Evolutionary conservation across 768 basidiomycete species (phyloP).

Genomic region (Lenzites betulinus): DNA sequence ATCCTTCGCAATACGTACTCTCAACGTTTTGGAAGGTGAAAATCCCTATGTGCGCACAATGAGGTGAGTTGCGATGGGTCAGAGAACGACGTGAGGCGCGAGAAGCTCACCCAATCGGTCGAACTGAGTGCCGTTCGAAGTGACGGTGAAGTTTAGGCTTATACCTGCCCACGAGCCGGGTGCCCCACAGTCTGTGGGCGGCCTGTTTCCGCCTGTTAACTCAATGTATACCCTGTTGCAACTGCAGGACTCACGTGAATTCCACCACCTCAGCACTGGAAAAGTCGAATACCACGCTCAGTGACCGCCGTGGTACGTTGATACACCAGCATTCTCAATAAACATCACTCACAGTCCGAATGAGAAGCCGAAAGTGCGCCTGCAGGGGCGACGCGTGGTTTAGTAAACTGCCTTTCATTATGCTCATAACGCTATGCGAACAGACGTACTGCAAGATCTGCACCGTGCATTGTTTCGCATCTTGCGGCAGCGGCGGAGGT

Average conservation of each 20-base stretch:
- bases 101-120: conserved; percentile 45
- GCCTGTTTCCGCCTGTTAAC: conserved; percentile 42
- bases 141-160: conserved; percentile 75
- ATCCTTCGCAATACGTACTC: conserved; percentile 44
- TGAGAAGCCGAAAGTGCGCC: conserved; percentile 73
- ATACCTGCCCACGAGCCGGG: conserved; percentile 75
- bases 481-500: conserved; percentile 65
- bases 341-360: conserved; percentile 56
- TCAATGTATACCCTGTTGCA: not conserved
- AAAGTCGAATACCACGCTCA: not conserved
- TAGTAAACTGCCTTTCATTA: too few relatives aligned
- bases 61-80: too few relatives aligned
- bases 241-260: conserved; percentile 47
- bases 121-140: conserved; percentile 76
- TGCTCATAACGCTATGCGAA: conserved; percentile 1
- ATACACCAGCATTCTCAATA: not conserved
- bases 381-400: too few relatives aligned
- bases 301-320: not conserved
- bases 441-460: conserved; percentile 59
- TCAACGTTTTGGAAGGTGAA: conserved; percentile 81
- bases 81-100: too few relatives aligned
- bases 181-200: conserved; percentile 70
- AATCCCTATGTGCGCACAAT: conserved; percentile 38
- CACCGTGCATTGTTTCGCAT: conserved; percentile 63
- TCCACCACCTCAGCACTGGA: conserved; percentile 64